Evolutionary conservation across 2,329 filamentous ascomycete species (phyloP), one percentile per base, ranked within the genome.

Genomic region (Aspergillus ochraceoroseus): DNA sequence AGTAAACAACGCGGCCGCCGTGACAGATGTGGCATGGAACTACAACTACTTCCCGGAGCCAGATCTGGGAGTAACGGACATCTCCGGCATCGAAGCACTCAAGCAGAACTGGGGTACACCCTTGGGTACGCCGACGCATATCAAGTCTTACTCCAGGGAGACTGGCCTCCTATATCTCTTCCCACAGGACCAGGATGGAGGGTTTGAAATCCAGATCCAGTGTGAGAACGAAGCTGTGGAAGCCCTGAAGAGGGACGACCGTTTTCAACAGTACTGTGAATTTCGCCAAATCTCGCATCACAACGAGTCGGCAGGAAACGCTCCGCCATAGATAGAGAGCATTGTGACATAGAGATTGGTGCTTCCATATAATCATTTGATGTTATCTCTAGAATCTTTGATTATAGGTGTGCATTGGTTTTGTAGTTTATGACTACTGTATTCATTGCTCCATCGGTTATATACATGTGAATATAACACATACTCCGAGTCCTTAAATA

Each of bases 11-110:
- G 31, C 32, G 2, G 26, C 32, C 5, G 38, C 38, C 6, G 38
- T 41, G 11, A 41, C 38, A 14, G 38, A 41, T 15, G 30, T 41
- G 7, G 20, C 38, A 2, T 41, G 38, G 38, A 41, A 41, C 5
- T 41, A 41, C 32, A 36, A 29, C 20, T 34, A 41, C 26, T 41
- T 41, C 32, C 38, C 38, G 3, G 38, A 32, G 9, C 38, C 38
- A 2, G 38, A 41, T 22, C 6, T 41, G 4, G 38, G 38, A 7
- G 38, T 41, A 9, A 41, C 38, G 5, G 38, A 41, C 27, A 34
- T 41, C 23, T 41, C 38, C 18, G 17, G 27, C 4, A 31, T 36
- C 13, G 38, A 41, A 8, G 18, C 32, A 6, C 14, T 35, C 11
- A 35, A 31, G 26, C 18, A 41, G 32, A 26, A 25, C 19, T 41